Evolutionary conservation across 1,139 yeast genomes (phyloP).

Genomic region (Barnettozyma hawaiiensis): DNA sequence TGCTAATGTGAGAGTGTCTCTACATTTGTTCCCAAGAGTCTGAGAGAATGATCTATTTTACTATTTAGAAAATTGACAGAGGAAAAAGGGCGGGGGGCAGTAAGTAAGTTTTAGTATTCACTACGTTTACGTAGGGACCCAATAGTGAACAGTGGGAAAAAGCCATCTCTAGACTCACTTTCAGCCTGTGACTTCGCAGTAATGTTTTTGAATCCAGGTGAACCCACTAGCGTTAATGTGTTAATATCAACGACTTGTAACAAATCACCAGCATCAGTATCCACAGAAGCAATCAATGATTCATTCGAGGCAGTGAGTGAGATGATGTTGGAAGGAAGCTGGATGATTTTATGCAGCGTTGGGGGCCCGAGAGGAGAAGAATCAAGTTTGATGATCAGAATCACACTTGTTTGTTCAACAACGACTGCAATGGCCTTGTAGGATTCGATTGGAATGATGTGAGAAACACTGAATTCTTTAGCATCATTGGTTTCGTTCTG

Average conservation of each 20-base stretch:
- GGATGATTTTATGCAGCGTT: conserved; percentile 29
- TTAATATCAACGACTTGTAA: conserved; percentile 30
- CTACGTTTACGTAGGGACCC: conserved; percentile 75
- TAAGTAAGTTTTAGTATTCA: conserved; percentile 42
- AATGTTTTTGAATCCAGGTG: conserved; percentile 26
- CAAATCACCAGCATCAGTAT: conserved; percentile 35
- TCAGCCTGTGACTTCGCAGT: conserved; percentile 25
- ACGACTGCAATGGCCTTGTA: conserved; percentile 36
- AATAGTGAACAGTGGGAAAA: conserved; percentile 60
- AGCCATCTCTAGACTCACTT: conserved; percentile 35
- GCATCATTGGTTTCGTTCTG: conserved; percentile 45
- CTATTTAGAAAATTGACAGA: background rate
- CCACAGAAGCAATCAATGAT: conserved; percentile 43
- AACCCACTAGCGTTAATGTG: conserved; percentile 17
- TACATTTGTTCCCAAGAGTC: no score
- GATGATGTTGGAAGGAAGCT: conserved; percentile 30
- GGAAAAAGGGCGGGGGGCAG: background rate
- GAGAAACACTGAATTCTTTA: conserved; percentile 50
- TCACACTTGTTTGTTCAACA: conserved; percentile 51
- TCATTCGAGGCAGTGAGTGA: conserved; percentile 31
- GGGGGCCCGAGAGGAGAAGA: no score
- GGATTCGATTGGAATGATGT: conserved; percentile 35
- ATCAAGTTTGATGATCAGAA: conserved; percentile 39
- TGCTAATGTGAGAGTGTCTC: no score
- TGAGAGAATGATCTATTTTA: no score